A percentile compares a stretch with the other conserved stretches of the same genome.
phyloP scores from a whole-genome alignment of 805 yeast genomes.

The Hanseniaspora mollemarum region DNA sequence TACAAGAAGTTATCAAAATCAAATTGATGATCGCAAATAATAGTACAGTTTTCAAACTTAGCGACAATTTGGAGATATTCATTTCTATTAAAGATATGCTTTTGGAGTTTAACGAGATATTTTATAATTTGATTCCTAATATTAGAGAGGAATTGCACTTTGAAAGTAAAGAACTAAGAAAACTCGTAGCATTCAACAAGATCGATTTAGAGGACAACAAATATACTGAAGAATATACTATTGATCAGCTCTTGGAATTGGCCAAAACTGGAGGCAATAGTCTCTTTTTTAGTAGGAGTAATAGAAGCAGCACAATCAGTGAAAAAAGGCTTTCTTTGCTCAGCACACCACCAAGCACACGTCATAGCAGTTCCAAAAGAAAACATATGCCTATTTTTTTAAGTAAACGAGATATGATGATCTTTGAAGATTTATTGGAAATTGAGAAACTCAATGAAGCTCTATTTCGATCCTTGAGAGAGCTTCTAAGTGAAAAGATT shows the following conservation, averaged over 20 bases:
- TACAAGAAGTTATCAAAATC: background rate
- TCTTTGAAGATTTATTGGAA: constrained; percentile 15
- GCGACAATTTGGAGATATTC: background rate
- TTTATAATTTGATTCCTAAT: constrained; percentile 1
- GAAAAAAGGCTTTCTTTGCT: constrained; percentile 10
- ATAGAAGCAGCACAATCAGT: constrained; percentile 8
- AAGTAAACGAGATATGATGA: constrained; percentile 12
- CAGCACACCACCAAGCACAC: background rate
- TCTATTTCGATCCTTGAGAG: constrained; percentile 5
- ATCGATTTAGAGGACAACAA: constrained; percentile 1
- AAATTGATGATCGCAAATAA: background rate
- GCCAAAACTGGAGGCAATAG: constrained; percentile 7
- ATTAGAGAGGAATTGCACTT: background rate
- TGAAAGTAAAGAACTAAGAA: constrained; percentile 2
- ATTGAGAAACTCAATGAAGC: constrained; percentile 15
- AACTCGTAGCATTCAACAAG: constrained; percentile 7
- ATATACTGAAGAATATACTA: background rate
- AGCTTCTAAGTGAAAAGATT: constrained; percentile 12
- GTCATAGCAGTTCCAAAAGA: background rate
- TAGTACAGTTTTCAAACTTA: background rate
- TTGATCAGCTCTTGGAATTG: constrained; percentile 2
- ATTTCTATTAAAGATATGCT: background rate
- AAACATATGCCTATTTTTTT: constrained; percentile 9
- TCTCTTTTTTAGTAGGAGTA: background rate
- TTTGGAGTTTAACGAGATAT: constrained; percentile 11